These are phyloP conservation scores for Rubroshorea leprosula DNA, from an alignment of 345 rosid species.

Conservation along the genomic window DNA sequence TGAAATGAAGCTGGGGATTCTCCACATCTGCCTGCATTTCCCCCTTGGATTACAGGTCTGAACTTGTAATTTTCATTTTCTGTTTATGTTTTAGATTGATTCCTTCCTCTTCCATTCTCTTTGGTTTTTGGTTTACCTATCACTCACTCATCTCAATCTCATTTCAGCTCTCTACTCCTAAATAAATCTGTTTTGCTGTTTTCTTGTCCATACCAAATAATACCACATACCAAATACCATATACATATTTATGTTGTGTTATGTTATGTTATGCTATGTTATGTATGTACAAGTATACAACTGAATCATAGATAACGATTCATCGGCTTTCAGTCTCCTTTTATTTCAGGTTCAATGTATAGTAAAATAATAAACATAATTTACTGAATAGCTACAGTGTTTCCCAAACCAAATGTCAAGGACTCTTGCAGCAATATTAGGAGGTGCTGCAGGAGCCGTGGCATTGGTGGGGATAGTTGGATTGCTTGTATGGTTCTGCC, in stretches of 20 bases:
- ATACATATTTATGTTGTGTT: neutral
- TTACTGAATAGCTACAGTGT: slow-evolving; percentile 40
- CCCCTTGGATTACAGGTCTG: slow-evolving; percentile 41
- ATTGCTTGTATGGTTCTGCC: slow-evolving; percentile 57
- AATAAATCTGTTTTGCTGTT: slow-evolving; percentile 1
- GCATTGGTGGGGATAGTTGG: slow-evolving; percentile 53
- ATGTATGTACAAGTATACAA: slow-evolving; percentile 4
- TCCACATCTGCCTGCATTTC: slow-evolving; percentile 38
- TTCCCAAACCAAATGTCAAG: slow-evolving; percentile 77
- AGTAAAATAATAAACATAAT: slow-evolving; percentile 13
- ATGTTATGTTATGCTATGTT: neutral
- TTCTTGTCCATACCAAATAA: neutral
- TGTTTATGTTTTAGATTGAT: neutral
- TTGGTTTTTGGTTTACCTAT: neutral
- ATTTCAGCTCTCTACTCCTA: neutral
- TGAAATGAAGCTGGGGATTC: slow-evolving; percentile 56
- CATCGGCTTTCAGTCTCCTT: slow-evolving; percentile 24
- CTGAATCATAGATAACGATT: slow-evolving; percentile 13
- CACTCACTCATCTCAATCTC: slow-evolving; percentile 4
- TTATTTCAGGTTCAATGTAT: slow-evolving; percentile 43
- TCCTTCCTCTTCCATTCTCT: neutral
- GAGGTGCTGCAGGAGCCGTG: slow-evolving; percentile 96
- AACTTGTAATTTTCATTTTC: neutral
- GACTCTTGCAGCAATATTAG: slow-evolving; percentile 74
- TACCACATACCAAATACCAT: no score